Base-by-base conservation (phyloP, 805 yeast genomes). In the Priceomyces medius region DNA sequence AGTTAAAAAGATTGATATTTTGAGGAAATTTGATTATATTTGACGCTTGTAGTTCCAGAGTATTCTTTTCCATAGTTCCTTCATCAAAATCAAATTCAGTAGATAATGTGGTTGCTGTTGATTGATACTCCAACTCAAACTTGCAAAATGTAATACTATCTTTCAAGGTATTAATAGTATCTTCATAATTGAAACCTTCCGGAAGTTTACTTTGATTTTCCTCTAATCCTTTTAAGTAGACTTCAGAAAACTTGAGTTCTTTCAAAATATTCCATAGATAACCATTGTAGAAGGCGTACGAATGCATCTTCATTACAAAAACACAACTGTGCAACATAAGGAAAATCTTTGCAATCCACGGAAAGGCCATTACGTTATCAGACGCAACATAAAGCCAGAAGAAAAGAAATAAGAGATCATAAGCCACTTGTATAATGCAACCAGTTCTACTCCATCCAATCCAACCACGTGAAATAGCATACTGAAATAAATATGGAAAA, bases 331-430 rank as follows among this genome's bases (percentile, higher is more conserved):
- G 99, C 38, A 93, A 68, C 45, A 88, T 77, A 47, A 93, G 64
- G 54, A 88, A 93, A 32, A 90, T 90, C 55, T 82, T 81, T 2
- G 88, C 96, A 37, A 90, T 85, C 99, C 99, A 93, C 9, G 95
- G 88, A 53, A 76, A 85, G 31, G 73, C 66, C 58, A 68, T 61
- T 36, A 58, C 57, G 4, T 43, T 35, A 20, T 56, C 56, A 33
- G 82, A 79, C 3, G 93, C 79, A 54, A 79, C 70, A 48, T 68
- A 62, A 32, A 82, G 56, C 67, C 79, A 85, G 41, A 76, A 73
- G 7, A 63, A 40, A 8, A 88, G 56, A 53, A 75, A 84, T 0
- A 48, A 42, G 4, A 80, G 38, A 55, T 89, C 95, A 35, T 76
- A 73, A 1, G 60, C 34, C 7, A 78, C 67, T 51, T 84, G 85